Percentiles rank a stretch among this genome's conserved stretches.
phyloP scores from a whole-genome alignment of 1,139 yeast species.

The Lodderomyces beijingensis region DNA sequence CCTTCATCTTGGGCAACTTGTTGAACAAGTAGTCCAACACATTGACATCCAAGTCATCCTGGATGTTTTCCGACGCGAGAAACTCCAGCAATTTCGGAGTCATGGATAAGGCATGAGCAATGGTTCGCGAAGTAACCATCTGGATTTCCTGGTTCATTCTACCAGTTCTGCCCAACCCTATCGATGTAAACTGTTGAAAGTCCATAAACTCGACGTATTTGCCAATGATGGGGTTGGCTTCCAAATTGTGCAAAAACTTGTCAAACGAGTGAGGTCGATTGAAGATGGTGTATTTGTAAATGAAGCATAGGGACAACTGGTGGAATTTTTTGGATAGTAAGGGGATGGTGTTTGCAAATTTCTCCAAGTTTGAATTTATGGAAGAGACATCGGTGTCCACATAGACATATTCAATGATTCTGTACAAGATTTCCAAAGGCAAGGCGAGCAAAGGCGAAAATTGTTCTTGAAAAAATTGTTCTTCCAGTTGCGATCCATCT shows the following conservation, averaged over 20 bases:
- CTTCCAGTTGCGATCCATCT: not conserved
- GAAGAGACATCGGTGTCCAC: conserved; percentile 35
- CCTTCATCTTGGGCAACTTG: conserved; percentile 54
- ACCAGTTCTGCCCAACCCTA: conserved; percentile 86
- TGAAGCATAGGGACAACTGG: conserved; percentile 32
- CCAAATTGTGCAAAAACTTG: conserved; percentile 58
- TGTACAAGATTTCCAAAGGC: conserved; percentile 41
- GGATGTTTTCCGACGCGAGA: conserved; percentile 80
- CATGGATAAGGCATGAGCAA: conserved; percentile 54
- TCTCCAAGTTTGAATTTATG: conserved; percentile 41
- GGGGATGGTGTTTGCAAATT: conserved; percentile 38
- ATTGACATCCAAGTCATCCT: conserved; percentile 68
- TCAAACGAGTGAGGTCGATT: conserved; percentile 82
- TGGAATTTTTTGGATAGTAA: conserved; percentile 34
- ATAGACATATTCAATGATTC: conserved; percentile 42
- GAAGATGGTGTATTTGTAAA: conserved; percentile 67
- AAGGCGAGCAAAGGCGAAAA: conserved; percentile 19
- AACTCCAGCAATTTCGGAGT: conserved; percentile 75
- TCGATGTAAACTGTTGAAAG: conserved; percentile 83
- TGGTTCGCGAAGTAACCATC: conserved; percentile 77
- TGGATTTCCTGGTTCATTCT: conserved; percentile 89
- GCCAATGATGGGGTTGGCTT: conserved; percentile 49
- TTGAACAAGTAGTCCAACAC: conserved; percentile 61
- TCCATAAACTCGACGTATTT: conserved; percentile 73
- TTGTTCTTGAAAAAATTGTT: conserved; percentile 6